These are phyloP conservation scores for Paracoccidioides brasiliensis DNA, from an alignment of 2,329 filamentous ascomycete species.

Conservation along the genomic window DNA sequence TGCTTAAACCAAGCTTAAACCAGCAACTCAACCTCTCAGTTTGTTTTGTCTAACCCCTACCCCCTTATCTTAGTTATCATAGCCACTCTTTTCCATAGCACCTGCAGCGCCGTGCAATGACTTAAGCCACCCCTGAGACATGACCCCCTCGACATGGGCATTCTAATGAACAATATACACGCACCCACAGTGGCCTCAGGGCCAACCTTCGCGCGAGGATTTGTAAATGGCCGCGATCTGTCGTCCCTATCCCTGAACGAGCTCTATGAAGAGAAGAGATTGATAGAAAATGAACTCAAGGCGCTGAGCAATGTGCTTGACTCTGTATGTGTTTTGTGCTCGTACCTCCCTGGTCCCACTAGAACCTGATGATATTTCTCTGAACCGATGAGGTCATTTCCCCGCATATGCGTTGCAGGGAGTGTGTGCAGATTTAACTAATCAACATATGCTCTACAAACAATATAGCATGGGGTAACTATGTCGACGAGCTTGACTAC, in stretches of 20 bases:
- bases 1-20: too few species aligned
- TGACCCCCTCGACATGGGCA: slow-evolving; percentile 32
- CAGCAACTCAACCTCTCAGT: too few species aligned
- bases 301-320: slow-evolving; percentile 77
- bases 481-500: slow-evolving; percentile 86
- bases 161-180: slow-evolving; percentile 53
- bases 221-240: slow-evolving; percentile 44
- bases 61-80: too few species aligned
- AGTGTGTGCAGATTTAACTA: background rate
- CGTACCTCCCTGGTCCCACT: too few species aligned
- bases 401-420: background rate
- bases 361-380: too few species aligned
- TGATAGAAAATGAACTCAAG: slow-evolving; percentile 73
- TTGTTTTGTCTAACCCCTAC: too few species aligned
- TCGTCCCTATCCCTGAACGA: slow-evolving; percentile 59
- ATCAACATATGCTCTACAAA: background rate
- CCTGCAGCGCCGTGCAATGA: background rate
- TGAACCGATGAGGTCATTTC: too few species aligned
- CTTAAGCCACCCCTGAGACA: slow-evolving; percentile 3
- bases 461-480: slow-evolving; percentile 70
- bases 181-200: slow-evolving; percentile 65
- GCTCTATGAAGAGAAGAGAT: slow-evolving; percentile 72
- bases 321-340: slow-evolving; percentile 46
- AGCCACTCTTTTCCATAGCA: background rate
- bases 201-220: slow-evolving; percentile 47